phyloP scores from a whole-genome alignment of 2,329 filamentous ascomycete species.

The Pestalotiopsis fici region DNA sequence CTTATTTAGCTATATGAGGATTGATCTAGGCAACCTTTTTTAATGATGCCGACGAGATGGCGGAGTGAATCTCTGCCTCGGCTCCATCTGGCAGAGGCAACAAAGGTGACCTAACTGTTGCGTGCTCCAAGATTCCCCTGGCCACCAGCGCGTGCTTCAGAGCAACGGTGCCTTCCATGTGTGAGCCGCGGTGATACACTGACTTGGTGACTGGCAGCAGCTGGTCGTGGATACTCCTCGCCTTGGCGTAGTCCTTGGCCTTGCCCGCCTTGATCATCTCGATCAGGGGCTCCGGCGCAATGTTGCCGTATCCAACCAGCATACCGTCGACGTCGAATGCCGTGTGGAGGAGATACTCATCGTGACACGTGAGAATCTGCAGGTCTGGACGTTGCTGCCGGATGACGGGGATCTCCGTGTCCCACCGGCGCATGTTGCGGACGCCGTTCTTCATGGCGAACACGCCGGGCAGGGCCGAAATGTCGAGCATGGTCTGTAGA shows the following conservation, averaged over 20 bases:
- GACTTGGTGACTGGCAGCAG: slow-evolving; percentile 52
- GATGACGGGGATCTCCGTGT: slow-evolving; percentile 55
- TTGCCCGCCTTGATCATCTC: slow-evolving; percentile 53
- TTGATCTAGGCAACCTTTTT: neutral
- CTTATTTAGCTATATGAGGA: neutral
- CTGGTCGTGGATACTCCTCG: slow-evolving; percentile 49
- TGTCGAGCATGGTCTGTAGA: slow-evolving; percentile 53
- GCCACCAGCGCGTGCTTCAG: slow-evolving; percentile 54
- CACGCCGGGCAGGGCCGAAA: slow-evolving; percentile 50
- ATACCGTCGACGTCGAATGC: slow-evolving; percentile 54
- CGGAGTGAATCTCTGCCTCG: slow-evolving; percentile 42
- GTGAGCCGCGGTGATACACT: slow-evolving; percentile 55
- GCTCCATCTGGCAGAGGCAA: slow-evolving; percentile 42
- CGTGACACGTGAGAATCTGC: slow-evolving; percentile 52
- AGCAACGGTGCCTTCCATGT: slow-evolving; percentile 56
- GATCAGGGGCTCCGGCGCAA: slow-evolving; percentile 49
- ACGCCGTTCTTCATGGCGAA: slow-evolving; percentile 60
- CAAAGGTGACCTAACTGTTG: slow-evolving; percentile 50
- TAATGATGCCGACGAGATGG: slow-evolving; percentile 29
- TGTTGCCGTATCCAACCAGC: slow-evolving; percentile 39
- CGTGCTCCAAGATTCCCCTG: slow-evolving; percentile 48
- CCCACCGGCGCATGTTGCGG: slow-evolving; percentile 58
- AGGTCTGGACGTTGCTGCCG: slow-evolving; percentile 47
- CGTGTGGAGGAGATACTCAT: slow-evolving; percentile 54
- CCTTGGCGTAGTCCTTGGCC: slow-evolving; percentile 46